Conservation (phyloP, 1,284 basidiomycete genomes). For the Baeospora myosura region DNA sequence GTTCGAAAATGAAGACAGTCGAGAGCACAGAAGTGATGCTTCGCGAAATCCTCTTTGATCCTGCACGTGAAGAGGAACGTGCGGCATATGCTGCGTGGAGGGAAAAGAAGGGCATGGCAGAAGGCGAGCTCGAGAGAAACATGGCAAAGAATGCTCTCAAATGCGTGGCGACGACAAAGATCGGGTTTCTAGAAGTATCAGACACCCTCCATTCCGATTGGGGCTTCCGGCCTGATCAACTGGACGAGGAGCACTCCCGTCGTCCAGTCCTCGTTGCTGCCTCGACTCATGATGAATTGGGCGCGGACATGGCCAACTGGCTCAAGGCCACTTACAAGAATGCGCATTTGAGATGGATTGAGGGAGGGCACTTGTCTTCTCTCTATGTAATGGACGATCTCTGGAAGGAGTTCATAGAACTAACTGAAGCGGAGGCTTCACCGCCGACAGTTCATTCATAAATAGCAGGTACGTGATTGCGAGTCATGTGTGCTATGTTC, state of each 20-base stretch:
- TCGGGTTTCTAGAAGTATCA: slow-evolving; percentile 31
- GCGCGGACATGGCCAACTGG: slow-evolving; percentile 32
- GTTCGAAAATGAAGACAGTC: slow-evolving; percentile 23
- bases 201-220: slow-evolving; percentile 35
- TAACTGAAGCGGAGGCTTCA: too few relatives aligned
- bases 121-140: slow-evolving; percentile 28
- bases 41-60: slow-evolving; percentile 26
- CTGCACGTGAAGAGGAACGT: slow-evolving; percentile 32
- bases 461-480: too few relatives aligned
- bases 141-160: slow-evolving; percentile 30
- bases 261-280: slow-evolving; percentile 33
- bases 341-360: slow-evolving; percentile 23
- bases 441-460: too few relatives aligned
- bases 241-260: slow-evolving; percentile 34
- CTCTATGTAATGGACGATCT: slow-evolving; percentile 31
- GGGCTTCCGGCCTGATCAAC: slow-evolving; percentile 32
- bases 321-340: slow-evolving; percentile 32
- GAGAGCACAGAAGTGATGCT: slow-evolving; percentile 31
- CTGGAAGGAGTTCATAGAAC: slow-evolving; percentile 18
- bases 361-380: slow-evolving; percentile 34
- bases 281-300: slow-evolving; percentile 25
- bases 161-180: slow-evolving; percentile 36
- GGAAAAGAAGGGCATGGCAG: slow-evolving; percentile 24
- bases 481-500: too few relatives aligned
- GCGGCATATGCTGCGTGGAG: slow-evolving; percentile 29